These are phyloP conservation scores for Alternaria solani DNA, from an alignment of 2,329 filamentous ascomycete genomes.

Conservation along the genomic window DNA sequence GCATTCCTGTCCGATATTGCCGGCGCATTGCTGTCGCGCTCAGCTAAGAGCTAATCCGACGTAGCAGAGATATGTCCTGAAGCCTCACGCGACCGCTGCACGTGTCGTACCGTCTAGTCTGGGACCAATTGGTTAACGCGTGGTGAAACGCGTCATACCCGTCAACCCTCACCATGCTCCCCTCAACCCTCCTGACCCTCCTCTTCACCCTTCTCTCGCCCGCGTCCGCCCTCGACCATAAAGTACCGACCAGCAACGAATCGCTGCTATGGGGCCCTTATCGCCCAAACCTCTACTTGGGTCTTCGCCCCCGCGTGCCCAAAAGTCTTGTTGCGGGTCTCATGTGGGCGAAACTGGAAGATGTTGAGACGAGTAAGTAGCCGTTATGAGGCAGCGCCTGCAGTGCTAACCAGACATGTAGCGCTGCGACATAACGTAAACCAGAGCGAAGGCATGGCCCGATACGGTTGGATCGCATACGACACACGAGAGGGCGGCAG, in stretches of 20 bases:
- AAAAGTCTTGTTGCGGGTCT: conserved; percentile 81
- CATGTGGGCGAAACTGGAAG: conserved; percentile 87
- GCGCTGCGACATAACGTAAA: conserved; percentile 90
- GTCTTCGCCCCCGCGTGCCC: conserved; percentile 79
- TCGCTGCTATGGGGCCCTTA: conserved; percentile 96
- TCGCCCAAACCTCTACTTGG: conserved; percentile 91
- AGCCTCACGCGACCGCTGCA: conserved; percentile 7
- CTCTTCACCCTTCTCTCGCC: conserved; percentile 25
- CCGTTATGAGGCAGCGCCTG: background rate
- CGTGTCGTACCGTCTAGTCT: conserved; percentile 9
- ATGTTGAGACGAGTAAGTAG: conserved; percentile 75
- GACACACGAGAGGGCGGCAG: conserved; percentile 84
- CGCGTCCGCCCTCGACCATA: conserved; percentile 21
- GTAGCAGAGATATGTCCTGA: conserved; percentile 16
- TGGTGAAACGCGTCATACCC: conserved; percentile 16
- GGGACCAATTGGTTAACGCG: conserved; percentile 8
- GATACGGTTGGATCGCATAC: conserved; percentile 97
- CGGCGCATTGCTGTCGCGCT: conserved; percentile 10
- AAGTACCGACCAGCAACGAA: conserved; percentile 64
- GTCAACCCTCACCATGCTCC: conserved; percentile 26
- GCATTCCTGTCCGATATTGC: conserved; percentile 10
- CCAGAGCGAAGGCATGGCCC: conserved; percentile 88
- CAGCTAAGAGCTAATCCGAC: conserved; percentile 8
- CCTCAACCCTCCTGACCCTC: conserved; percentile 27
- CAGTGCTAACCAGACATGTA: conserved; percentile 21